phyloP scores from a whole-genome alignment of 2,329 filamentous ascomycete genomes.

The Stagonosporopsis tanaceti region DNA sequence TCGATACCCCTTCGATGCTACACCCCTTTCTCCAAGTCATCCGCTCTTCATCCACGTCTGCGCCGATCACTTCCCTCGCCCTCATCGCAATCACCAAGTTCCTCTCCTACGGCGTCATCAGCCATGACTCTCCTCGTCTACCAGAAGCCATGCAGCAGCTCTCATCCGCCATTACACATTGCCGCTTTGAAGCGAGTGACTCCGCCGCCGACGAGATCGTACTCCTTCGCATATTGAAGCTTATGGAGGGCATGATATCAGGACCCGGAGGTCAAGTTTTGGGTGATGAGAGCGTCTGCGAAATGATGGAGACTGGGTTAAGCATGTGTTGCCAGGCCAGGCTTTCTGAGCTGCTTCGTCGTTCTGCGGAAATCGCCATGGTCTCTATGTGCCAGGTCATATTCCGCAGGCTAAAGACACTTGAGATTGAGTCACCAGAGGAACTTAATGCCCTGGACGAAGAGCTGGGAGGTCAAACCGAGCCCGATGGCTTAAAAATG shows the following conservation, averaged over 20 bases:
- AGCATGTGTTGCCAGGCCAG: slow-evolving; percentile 96
- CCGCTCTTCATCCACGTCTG: slow-evolving; percentile 92
- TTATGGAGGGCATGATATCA: slow-evolving; percentile 99
- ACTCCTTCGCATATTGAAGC: slow-evolving; percentile 87
- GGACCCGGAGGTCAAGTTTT: slow-evolving; percentile 89
- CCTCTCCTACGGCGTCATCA: slow-evolving; percentile 92
- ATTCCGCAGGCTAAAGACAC: slow-evolving; percentile 87
- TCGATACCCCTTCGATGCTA: slow-evolving; percentile 88
- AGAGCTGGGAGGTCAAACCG: slow-evolving; percentile 67
- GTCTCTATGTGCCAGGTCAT: slow-evolving; percentile 99
- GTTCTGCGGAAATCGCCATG: slow-evolving; percentile 96
- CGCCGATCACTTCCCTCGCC: slow-evolving; percentile 93
- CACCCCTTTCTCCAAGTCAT: slow-evolving; percentile 97
- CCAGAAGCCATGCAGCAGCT: slow-evolving; percentile 92
- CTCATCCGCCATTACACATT: slow-evolving; percentile 95
- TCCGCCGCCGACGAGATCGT: slow-evolving; percentile 95
- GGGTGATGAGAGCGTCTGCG: slow-evolving; percentile 97
- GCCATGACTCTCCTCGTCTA: slow-evolving; percentile 83
- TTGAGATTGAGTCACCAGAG: slow-evolving; percentile 78
- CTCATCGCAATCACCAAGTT: slow-evolving; percentile 95
- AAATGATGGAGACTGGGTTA: slow-evolving; percentile 98
- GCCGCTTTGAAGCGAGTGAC: slow-evolving; percentile 95
- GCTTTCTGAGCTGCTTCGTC: slow-evolving; percentile 86
- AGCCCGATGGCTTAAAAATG: slow-evolving; percentile 80
- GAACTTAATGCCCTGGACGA: slow-evolving; percentile 72